These are phyloP conservation scores for Boletus reticulatus DNA, from an alignment of 768 basidiomycete species.

Conservation along the genomic window DNA sequence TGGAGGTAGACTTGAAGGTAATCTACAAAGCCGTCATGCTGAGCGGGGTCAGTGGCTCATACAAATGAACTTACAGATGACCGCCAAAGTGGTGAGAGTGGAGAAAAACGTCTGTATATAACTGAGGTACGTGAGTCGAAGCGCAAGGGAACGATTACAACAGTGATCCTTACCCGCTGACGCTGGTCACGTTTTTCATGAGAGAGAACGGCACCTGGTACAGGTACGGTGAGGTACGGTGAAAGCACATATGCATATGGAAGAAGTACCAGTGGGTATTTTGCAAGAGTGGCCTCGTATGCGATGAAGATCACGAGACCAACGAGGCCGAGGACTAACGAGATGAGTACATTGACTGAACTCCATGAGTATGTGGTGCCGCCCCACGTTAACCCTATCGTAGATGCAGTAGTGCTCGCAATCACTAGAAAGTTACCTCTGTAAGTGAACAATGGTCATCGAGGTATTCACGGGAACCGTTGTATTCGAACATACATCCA, in stretches of 20 bases:
- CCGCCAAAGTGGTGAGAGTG: slow-evolving; percentile 12
- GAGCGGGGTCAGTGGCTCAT: not conserved
- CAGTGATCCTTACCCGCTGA: slow-evolving; percentile 21
- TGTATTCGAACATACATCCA: slow-evolving; percentile 36
- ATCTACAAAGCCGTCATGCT: slow-evolving; percentile 18
- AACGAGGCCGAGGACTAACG: slow-evolving; percentile 40
- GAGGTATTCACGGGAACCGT: not conserved
- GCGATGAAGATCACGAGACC: slow-evolving; percentile 38
- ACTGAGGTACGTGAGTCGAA: slow-evolving; percentile 4
- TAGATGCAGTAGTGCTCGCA: slow-evolving; percentile 30
- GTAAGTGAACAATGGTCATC: not conserved
- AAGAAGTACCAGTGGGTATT: slow-evolving; percentile 30
- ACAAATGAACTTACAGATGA: slow-evolving; percentile 19
- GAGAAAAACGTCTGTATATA: slow-evolving; percentile 27
- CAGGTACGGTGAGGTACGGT: not conserved
- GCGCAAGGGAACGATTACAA: not conserved
- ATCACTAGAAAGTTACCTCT: slow-evolving; percentile 49
- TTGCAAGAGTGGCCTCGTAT: slow-evolving; percentile 35
- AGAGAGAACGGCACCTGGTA: slow-evolving; percentile 12
- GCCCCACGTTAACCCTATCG: slow-evolving; percentile 48
- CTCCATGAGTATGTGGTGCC: slow-evolving; percentile 44
- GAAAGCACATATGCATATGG: not conserved
- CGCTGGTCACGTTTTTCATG: slow-evolving; percentile 28
- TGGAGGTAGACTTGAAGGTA: slow-evolving; percentile 46
- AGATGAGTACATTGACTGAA: slow-evolving; percentile 37